These are phyloP conservation scores for Paecilomyces sp. DNA, from an alignment of 2,329 filamentous ascomycete species.

Conservation along the genomic window DNA sequence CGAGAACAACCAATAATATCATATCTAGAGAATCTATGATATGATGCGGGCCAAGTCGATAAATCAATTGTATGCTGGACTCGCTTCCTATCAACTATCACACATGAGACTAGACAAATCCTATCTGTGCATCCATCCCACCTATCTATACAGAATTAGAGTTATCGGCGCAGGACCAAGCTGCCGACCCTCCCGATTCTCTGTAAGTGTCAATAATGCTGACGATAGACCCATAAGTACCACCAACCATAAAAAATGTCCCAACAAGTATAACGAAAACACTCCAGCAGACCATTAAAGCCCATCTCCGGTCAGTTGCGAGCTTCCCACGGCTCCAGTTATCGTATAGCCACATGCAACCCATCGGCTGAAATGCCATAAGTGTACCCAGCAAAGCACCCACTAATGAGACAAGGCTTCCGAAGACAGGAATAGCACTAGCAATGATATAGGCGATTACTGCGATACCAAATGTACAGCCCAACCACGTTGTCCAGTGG, in stretches of 20 bases:
- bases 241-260: conserved; percentile 37
- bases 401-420: conserved; percentile 12
- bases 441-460: conserved; percentile 14
- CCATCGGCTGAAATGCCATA: conserved; percentile 23
- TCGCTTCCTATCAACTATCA: no score
- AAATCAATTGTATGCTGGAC: no score
- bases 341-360: conserved; percentile 39
- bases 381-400: conserved; percentile 14
- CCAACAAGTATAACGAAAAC: conserved; percentile 31
- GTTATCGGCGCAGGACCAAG: conserved; percentile 41
- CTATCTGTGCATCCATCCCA: no score
- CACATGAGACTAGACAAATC: no score
- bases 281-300: not conserved
- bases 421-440: conserved; percentile 16
- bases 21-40: no score
- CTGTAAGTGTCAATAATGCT: conserved; percentile 32
- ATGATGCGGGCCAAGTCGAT: no score
- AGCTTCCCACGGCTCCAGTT: conserved; percentile 24
- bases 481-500: conserved; percentile 13
- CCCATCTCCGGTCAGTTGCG: conserved; percentile 3
- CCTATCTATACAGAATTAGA: conserved; percentile 15
- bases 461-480: conserved; percentile 9
- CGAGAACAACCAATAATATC: no score
- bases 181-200: conserved; percentile 26
- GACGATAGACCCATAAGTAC: conserved; percentile 39